Evolutionary conservation across 2,329 filamentous ascomycete species (phyloP).

Genomic region (Cercospora sp.): DNA sequence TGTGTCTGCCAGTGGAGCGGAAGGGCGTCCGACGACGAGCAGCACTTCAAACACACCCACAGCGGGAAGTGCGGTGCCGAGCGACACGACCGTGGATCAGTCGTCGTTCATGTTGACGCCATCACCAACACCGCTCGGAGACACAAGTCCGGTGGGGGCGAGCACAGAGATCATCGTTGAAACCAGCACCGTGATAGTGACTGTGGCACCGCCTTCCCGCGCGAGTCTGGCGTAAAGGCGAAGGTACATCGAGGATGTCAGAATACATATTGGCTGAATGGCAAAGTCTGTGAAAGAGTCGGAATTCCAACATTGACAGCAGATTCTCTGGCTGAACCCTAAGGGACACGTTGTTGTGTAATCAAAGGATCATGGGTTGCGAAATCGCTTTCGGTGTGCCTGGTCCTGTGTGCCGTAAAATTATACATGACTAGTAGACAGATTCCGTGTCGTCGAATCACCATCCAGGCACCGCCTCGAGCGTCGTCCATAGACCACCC

Average conservation of each 20-base stretch:
- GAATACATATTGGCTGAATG: background rate
- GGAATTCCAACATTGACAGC: background rate
- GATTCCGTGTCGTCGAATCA: slow-evolving; percentile 37
- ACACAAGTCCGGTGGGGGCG: background rate
- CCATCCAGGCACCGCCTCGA: slow-evolving; percentile 69
- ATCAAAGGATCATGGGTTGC: background rate
- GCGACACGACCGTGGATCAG: background rate
- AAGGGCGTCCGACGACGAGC: slow-evolving; percentile 25
- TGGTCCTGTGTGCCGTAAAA: background rate
- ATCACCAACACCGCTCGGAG: background rate
- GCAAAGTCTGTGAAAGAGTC: background rate
- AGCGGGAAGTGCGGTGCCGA: background rate
- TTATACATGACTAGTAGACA: background rate
- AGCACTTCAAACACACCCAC: background rate
- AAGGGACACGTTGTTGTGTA: background rate
- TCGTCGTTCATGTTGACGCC: background rate
- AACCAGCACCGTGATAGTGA: slow-evolving; percentile 7
- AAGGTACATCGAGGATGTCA: background rate
- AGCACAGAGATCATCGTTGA: background rate
- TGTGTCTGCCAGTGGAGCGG: slow-evolving; percentile 22
- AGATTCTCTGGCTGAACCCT: background rate
- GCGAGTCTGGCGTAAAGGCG: background rate
- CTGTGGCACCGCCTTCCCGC: background rate
- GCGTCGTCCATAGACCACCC: slow-evolving; percentile 68
- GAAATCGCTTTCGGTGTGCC: background rate